Evolutionary conservation across 495 filamentous ascomycete genomes (phyloP).

Genomic region (Chaetomium fimeti): DNA sequence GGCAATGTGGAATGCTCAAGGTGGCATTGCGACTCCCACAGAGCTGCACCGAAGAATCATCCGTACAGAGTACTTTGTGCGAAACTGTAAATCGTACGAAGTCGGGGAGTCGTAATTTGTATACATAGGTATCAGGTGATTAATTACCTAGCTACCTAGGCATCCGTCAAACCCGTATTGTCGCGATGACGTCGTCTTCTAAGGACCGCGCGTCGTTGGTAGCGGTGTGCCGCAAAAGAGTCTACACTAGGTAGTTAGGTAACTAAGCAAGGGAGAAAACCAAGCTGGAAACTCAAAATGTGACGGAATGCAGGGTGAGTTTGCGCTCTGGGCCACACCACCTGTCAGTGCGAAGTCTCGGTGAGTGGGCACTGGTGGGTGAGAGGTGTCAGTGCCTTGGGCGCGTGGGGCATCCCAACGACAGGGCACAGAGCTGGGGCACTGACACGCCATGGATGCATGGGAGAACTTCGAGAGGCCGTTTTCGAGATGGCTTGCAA

Average conservation of each 20-base stretch:
- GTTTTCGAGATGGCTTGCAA: slow-evolving; percentile 5
- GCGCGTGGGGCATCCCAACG: background rate
- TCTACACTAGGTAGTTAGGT: no score
- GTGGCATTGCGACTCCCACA: background rate
- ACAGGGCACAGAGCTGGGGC: background rate
- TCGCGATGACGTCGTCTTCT: slow-evolving; percentile 1
- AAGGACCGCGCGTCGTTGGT: background rate
- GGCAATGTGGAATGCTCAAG: slow-evolving; percentile 3
- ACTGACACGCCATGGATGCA: background rate
- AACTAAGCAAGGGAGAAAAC: background rate
- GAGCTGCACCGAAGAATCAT: background rate
- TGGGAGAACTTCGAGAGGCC: background rate
- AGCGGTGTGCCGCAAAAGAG: background rate
- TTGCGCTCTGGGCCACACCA: background rate
- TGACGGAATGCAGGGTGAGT: background rate
- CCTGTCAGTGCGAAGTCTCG: slow-evolving; percentile 8
- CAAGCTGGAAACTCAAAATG: background rate
- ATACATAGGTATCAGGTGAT: no score
- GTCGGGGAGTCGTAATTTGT: no score
- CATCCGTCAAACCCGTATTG: background rate
- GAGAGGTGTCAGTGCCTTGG: background rate
- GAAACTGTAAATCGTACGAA: background rate
- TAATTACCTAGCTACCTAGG: no score
- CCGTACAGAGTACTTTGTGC: background rate
- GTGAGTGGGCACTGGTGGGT: background rate